Evolutionary conservation across 2,329 filamentous ascomycete genomes (phyloP).

Genomic region (Cladosporium cucumerinum): DNA sequence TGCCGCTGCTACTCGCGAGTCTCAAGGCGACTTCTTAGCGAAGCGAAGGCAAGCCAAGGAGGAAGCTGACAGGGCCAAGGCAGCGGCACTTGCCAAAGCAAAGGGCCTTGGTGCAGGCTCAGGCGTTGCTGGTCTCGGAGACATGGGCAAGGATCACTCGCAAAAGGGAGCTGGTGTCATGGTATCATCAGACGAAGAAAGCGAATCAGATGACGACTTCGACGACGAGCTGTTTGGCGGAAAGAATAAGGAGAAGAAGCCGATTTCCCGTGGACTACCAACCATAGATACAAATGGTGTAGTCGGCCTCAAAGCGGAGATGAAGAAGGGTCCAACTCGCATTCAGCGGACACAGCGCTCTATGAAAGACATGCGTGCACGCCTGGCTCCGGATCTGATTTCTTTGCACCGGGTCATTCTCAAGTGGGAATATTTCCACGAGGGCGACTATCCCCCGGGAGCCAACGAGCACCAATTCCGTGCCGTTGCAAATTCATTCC

Average conservation of each 20-base stretch:
- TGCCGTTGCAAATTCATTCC: conserved; percentile 73
- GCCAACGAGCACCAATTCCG: conserved; percentile 67
- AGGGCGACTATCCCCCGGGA: conserved; percentile 78
- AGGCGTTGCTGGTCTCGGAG: conserved; percentile 67
- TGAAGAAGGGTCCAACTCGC: conserved; percentile 70
- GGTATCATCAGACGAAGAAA: conserved; percentile 70
- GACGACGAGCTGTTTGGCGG: conserved; percentile 67
- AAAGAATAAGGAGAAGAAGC: conserved; percentile 41
- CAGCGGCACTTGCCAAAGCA: conserved; percentile 25
- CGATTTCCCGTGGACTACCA: conserved; percentile 6
- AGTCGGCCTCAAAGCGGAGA: conserved; percentile 38
- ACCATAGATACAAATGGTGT: conserved; percentile 31
- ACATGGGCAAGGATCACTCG: conserved; percentile 74
- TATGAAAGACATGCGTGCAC: conserved; percentile 88
- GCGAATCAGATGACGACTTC: conserved; percentile 50
- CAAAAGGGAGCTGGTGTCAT: conserved; percentile 80
- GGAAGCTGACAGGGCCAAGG: conserved; percentile 56
- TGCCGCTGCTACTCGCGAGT: neutral
- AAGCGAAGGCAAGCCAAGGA: conserved; percentile 72
- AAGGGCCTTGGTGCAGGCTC: conserved; percentile 71
- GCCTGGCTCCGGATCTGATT: conserved; percentile 84
- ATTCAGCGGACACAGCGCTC: conserved; percentile 78
- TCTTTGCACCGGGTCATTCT: conserved; percentile 81
- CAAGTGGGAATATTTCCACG: conserved; percentile 91
- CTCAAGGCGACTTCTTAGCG: conserved; percentile 59